phyloP scores from a whole-genome alignment of 495 filamentous ascomycete species.

The Cudoniella acicularis region DNA sequence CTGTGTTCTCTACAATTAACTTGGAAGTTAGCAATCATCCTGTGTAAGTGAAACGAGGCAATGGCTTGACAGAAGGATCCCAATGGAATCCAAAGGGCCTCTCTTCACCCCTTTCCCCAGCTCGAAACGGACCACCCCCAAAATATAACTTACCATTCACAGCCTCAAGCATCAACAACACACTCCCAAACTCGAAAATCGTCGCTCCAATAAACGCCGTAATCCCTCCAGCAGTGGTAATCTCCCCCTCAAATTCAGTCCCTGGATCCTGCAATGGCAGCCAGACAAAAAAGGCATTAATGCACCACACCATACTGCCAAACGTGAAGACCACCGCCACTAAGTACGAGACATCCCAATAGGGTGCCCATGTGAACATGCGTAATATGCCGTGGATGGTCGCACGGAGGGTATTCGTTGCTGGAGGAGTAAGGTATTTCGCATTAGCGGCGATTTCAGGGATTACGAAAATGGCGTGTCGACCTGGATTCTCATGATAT shows the following conservation, averaged over 20 bases:
- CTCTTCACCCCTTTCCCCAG: too few relatives aligned
- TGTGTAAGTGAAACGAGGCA: too few relatives aligned
- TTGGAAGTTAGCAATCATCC: not conserved
- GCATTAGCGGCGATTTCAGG: slow-evolving; percentile 23
- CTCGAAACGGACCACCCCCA: too few relatives aligned
- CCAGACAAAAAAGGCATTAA: slow-evolving; percentile 68
- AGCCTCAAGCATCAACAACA: slow-evolving; percentile 65
- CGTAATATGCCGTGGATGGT: slow-evolving; percentile 42
- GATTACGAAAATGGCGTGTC: slow-evolving; percentile 54
- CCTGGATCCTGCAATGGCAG: slow-evolving; percentile 52
- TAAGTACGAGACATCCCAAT: slow-evolving; percentile 68
- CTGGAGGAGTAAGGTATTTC: slow-evolving; percentile 34
- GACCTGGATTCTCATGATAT: slow-evolving; percentile 32
- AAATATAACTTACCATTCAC: slow-evolving; percentile 42
- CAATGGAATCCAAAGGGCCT: too few relatives aligned
- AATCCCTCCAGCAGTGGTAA: slow-evolving; percentile 50
- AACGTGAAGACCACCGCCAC: slow-evolving; percentile 63
- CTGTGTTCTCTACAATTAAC: slow-evolving; percentile 52
- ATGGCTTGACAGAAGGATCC: too few relatives aligned
- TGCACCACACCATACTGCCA: slow-evolving; percentile 59
- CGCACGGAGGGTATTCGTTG: slow-evolving; percentile 40
- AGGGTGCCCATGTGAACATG: slow-evolving; percentile 56
- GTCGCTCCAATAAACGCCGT: slow-evolving; percentile 68
- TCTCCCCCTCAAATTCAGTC: slow-evolving; percentile 54
- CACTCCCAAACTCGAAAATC: slow-evolving; percentile 62